Conservation (phyloP, 1,284 basidiomycete species). For the Fomitopsis schrenkii region DNA sequence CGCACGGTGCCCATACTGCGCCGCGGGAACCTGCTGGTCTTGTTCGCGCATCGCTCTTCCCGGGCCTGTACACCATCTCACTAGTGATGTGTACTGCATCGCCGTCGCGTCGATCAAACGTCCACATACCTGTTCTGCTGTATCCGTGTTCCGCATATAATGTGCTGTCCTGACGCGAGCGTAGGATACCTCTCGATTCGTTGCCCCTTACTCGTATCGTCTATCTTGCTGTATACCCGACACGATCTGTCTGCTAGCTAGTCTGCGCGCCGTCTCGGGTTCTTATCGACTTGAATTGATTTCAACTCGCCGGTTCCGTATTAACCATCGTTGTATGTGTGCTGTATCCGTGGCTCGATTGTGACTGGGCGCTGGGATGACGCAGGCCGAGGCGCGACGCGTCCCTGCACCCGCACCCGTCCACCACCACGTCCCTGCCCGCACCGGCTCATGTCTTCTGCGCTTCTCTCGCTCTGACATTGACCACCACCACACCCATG, state of each 20-base stretch:
- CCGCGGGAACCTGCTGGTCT: slow-evolving; percentile 7
- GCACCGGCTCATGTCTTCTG: not conserved
- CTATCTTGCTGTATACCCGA: not conserved
- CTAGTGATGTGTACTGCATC: not conserved
- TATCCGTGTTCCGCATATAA: not conserved
- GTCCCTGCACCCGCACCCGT: not conserved
- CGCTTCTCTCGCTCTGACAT: not conserved
- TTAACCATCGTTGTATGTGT: not conserved
- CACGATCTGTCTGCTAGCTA: not conserved
- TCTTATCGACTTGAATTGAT: not conserved
- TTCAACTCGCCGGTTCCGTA: not conserved
- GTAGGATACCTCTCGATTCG: not conserved
- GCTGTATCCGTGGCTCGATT: not conserved
- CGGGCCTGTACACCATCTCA: not conserved
- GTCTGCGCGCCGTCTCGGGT: not conserved
- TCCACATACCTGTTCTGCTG: not conserved
- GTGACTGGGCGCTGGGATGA: not conserved
- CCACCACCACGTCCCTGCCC: not conserved
- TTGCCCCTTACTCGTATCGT: not conserved
- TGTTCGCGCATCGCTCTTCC: not conserved
- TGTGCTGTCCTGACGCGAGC: not conserved
- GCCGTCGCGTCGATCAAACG: not conserved
- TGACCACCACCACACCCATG: not conserved
- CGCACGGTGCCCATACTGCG: not conserved
- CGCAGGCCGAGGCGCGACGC: not conserved